phyloP scores from a whole-genome alignment of 2,329 filamentous ascomycete genomes.

The Scorias spongiosa region DNA sequence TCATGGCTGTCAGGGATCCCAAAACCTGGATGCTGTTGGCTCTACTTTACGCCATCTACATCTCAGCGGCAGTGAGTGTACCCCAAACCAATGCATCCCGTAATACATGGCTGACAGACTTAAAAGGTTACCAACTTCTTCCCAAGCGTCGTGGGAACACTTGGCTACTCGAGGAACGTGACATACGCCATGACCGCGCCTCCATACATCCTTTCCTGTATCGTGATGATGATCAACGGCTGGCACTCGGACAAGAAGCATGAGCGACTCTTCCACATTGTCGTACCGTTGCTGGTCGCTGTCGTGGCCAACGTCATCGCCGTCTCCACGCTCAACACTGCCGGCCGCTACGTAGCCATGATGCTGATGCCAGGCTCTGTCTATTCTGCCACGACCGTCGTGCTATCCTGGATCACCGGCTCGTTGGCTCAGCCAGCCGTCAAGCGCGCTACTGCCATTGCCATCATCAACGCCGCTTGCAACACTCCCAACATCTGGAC shows the following conservation, averaged over 20 bases:
- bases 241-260: constrained; percentile 9
- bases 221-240: constrained; percentile 10
- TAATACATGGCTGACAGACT: constrained; percentile 1
- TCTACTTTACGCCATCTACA: constrained; percentile 8
- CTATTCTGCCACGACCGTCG: constrained; percentile 43
- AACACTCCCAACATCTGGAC: constrained; percentile 13
- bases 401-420: constrained; percentile 41
- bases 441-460: constrained; percentile 13
- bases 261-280: constrained; percentile 42
- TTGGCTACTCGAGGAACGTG: constrained; percentile 18
- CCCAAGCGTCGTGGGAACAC: constrained; percentile 22
- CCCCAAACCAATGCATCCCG: neutral
- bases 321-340: constrained; percentile 41
- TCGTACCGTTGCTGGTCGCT: constrained; percentile 38
- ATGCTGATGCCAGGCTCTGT: constrained; percentile 41
- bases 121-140: constrained; percentile 17
- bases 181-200: constrained; percentile 8
- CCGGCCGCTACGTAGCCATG: constrained; percentile 44
- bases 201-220: constrained; percentile 9
- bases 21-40: constrained; percentile 11
- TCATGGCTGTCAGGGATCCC: constrained; percentile 11
- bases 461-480: constrained; percentile 14
- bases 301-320: constrained; percentile 43
- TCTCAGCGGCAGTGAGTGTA: neutral
- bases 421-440: constrained; percentile 12